Evolutionary conservation across 2,329 filamentous ascomycete species (phyloP).

Genomic region (Penicillium expansum): DNA sequence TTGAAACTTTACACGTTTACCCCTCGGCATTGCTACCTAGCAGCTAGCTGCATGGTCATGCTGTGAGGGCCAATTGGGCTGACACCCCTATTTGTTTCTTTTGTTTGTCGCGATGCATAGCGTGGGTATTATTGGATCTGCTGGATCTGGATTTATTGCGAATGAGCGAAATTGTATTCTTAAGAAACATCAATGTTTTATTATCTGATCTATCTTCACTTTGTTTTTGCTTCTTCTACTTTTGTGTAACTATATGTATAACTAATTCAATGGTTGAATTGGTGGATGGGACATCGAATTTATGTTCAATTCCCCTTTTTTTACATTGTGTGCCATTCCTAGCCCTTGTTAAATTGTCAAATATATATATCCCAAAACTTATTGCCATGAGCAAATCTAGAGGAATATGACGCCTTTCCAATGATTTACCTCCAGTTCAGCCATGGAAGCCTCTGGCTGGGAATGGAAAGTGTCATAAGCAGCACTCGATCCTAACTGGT

Average conservation of each 20-base stretch:
- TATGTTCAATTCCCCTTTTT: not conserved
- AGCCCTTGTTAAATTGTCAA: not conserved
- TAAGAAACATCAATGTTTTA: constrained; percentile 3
- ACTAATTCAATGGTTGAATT: not conserved
- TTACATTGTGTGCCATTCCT: not conserved
- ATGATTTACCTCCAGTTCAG: not conserved
- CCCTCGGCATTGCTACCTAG: constrained; percentile 5
- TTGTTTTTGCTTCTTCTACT: not conserved
- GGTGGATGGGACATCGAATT: not conserved
- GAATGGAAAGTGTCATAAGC: not conserved
- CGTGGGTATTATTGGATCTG: constrained; percentile 27
- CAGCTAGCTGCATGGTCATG: constrained; percentile 17
- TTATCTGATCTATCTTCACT: not conserved
- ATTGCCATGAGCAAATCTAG: not conserved
- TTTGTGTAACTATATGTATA: not conserved
- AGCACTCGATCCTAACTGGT: not conserved
- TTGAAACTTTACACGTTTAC: not conserved
- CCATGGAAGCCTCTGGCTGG: not conserved
- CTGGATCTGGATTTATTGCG: constrained; percentile 8
- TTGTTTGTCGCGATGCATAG: constrained; percentile 29
- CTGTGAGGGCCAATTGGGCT: not conserved
- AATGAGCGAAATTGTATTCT: constrained; percentile 21
- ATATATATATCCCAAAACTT: not conserved
- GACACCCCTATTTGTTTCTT: constrained; percentile 4
- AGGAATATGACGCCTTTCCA: not conserved